Evolutionary conservation across 2,329 filamentous ascomycete genomes (phyloP).

Genomic region (Fusarium sp.): DNA sequence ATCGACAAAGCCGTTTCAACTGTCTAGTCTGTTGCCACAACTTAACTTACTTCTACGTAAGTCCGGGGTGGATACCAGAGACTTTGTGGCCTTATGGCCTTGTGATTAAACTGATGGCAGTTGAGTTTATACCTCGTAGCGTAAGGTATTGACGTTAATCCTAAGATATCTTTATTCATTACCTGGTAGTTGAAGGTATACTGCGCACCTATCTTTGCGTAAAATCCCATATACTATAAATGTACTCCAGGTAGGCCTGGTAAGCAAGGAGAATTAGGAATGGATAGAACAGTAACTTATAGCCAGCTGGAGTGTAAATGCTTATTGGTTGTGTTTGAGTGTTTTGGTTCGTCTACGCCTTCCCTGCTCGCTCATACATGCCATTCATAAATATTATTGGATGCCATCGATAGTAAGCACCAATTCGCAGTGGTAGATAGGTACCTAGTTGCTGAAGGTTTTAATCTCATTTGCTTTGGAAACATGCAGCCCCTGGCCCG

Average conservation of each 20-base stretch:
- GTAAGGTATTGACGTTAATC: background rate
- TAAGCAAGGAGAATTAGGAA: background rate
- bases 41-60: background rate
- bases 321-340: background rate
- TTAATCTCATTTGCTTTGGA: slow-evolving; percentile 27
- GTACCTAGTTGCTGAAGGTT: background rate
- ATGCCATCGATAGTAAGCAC: background rate
- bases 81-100: background rate
- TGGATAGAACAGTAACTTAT: background rate
- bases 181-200: too few relatives aligned
- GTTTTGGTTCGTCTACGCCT: background rate
- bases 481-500: slow-evolving; percentile 19
- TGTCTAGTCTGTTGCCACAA: background rate
- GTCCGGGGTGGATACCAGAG: background rate
- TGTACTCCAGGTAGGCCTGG: background rate
- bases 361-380: background rate
- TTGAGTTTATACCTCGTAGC: background rate
- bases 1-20: background rate
- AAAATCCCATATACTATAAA: background rate
- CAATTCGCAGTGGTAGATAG: background rate
- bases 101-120: background rate
- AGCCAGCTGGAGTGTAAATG: background rate
- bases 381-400: background rate
- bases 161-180: background rate
- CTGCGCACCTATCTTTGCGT: background rate